Evolutionary conservation across 2,329 filamentous ascomycete genomes (phyloP).

Genomic region (Claviceps capensis): DNA sequence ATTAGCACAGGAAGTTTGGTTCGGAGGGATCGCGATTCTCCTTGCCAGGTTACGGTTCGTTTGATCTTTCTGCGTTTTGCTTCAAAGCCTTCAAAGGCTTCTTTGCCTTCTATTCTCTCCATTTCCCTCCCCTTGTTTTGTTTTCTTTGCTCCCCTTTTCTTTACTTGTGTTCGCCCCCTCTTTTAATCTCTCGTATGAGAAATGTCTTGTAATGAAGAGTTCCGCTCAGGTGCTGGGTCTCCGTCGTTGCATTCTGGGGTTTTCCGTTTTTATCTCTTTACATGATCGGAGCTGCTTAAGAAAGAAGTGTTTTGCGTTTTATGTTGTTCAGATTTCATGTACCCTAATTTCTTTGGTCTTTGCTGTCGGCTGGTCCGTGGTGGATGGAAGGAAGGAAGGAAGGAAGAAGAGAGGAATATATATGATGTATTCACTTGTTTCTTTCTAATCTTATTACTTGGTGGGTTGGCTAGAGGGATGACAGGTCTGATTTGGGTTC

Average conservation of each 20-base stretch:
- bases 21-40: conserved; percentile 6
- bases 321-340: conserved; percentile 4
- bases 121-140: background rate
- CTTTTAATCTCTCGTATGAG: background rate
- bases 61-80: background rate
- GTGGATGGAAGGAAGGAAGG: conserved; percentile 8
- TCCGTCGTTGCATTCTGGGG: background rate
- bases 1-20: conserved; percentile 9
- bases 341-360: conserved; percentile 11
- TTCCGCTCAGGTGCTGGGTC: too few species aligned
- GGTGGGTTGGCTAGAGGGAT: background rate
- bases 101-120: conserved; percentile 11
- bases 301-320: conserved; percentile 3
- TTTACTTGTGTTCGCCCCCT: background rate
- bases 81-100: background rate
- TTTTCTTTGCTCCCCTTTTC: background rate
- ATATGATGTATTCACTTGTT: background rate
- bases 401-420: background rate
- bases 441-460: background rate
- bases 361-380: conserved; percentile 21
- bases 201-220: background rate
- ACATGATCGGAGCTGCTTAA: background rate
- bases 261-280: background rate
- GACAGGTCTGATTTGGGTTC: background rate
- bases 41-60: background rate